Conservation (phyloP, 73 alveolate genomes). For the Tetrahymena thermophila region DNA sequence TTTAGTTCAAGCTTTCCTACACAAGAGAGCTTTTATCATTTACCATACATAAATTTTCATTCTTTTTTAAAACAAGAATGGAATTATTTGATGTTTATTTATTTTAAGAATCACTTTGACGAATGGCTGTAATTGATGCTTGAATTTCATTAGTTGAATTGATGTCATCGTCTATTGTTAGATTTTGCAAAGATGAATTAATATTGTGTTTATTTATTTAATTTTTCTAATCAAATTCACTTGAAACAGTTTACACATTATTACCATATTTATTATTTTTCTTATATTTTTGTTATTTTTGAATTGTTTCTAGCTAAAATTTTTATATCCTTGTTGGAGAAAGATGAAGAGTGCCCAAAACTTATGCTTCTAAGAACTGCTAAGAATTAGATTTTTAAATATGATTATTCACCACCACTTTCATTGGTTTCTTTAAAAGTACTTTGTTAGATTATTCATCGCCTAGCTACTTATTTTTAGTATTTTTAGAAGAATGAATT, state of each 20-base stretch:
- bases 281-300: background rate
- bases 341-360: background rate
- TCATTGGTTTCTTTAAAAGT: background rate
- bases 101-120: background rate
- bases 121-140: background rate
- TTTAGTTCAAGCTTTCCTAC: background rate
- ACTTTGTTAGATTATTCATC: background rate
- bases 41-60: background rate
- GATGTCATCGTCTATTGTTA: background rate
- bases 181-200: background rate
- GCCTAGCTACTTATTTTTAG: background rate
- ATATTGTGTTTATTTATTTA: background rate
- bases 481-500: background rate
- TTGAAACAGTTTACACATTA: background rate
- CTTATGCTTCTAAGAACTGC: background rate
- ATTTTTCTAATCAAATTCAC: background rate
- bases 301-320: background rate
- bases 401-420: background rate
- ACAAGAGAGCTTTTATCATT: background rate
- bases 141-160: background rate
- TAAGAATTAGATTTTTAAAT: background rate
- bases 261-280: background rate
- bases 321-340: background rate
- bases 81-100: background rate
- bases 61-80: too few relatives aligned